Base-by-base conservation (phyloP, 2,329 filamentous ascomycete species). In the Paecilomyces dactylethromorphus region DNA sequence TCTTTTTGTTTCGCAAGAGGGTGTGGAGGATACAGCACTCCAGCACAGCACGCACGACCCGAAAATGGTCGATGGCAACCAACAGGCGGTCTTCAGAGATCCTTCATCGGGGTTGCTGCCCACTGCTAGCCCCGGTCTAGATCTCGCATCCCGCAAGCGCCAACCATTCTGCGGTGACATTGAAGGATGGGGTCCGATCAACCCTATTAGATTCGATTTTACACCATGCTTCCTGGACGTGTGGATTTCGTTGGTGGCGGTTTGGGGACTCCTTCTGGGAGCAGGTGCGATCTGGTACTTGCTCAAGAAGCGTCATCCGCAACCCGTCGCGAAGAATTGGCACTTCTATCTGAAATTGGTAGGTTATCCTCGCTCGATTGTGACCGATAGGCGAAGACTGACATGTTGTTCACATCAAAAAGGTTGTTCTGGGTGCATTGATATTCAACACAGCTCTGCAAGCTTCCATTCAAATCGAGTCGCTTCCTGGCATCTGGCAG, bases 201-300 rank as follows among this genome's bases (percentile, higher is more conserved):
- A 92, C 76, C 87, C 87, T 35, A 82, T 87, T 65, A 84, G 93
- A 73, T 97, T 91, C 76, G 94, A 99, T 78, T 92, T 99, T 69
- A 97, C 94, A 15, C 93, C 94, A 49, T 99, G 94, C 79, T 99
- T 99, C 72, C 87, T 97, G 68, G 95, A 99, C 73, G 85, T 96
- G 22, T 92, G 91, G 85, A 85, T 97, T 60, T 85, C 89, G 33
- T 78, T 82, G 1, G 90, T 96, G 29, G 90, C 91, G 8, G 82
- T 81, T 13, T 95, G 88, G 78, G 92, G 93, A 15, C 80, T 97
- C 24, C 58, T 97, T 24, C 82, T 88, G 63, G 94, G 94, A 59
- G 82, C 86, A 7, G 81, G 87, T 53, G 91, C 93, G 31, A 78
- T 96, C 50, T 93, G 88, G 85, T 90, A 90, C 79, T 80, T 97